A percentile compares a stretch with the other conserved stretches of the same genome.
These are phyloP conservation scores for Diaporthe helianthi DNA, from an alignment of 2,329 filamentous ascomycete species.

Conservation along the genomic window DNA sequence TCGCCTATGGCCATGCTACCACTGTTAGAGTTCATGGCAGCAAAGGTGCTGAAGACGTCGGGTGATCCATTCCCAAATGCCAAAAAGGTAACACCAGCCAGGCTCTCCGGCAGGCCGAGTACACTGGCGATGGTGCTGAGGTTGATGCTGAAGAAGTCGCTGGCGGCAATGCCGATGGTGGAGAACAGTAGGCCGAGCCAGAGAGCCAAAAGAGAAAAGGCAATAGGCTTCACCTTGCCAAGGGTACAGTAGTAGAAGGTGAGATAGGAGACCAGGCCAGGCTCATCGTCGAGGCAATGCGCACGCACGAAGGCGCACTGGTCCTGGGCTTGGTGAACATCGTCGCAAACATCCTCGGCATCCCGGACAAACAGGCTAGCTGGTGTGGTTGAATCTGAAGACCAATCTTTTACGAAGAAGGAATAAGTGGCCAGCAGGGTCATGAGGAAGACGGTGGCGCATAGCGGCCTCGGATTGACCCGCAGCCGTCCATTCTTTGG, in stretches of 20 bases:
- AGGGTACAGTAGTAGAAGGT: slow-evolving; percentile 89
- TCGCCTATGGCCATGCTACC: slow-evolving; percentile 97
- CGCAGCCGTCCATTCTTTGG: slow-evolving; percentile 44
- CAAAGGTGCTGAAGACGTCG: slow-evolving; percentile 98
- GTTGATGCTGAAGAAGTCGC: slow-evolving; percentile 98
- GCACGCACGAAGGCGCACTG: slow-evolving; percentile 85
- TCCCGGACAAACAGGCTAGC: slow-evolving; percentile 36
- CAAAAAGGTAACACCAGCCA: slow-evolving; percentile 94
- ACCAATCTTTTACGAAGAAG: slow-evolving; percentile 42
- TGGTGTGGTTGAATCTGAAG: slow-evolving; percentile 1
- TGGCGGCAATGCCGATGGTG: slow-evolving; percentile 96
- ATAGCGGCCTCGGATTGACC: slow-evolving; percentile 57
- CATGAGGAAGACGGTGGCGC: slow-evolving; percentile 54
- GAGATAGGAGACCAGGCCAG: slow-evolving; percentile 88
- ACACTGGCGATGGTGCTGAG: slow-evolving; percentile 90
- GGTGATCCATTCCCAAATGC: slow-evolving; percentile 98
- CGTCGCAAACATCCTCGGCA: slow-evolving; percentile 67
- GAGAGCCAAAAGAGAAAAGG: slow-evolving; percentile 77
- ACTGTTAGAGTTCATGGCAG: slow-evolving; percentile 95
- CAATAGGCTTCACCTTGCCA: slow-evolving; percentile 71
- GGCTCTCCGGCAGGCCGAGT: slow-evolving; percentile 91
- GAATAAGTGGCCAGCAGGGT: slow-evolving; percentile 54
- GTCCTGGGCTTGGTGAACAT: slow-evolving; percentile 78
- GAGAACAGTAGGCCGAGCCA: slow-evolving; percentile 94
- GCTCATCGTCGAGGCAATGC: slow-evolving; percentile 88